Conservation (phyloP, 2,329 filamentous ascomycete genomes). For the Xylaria sp. region DNA sequence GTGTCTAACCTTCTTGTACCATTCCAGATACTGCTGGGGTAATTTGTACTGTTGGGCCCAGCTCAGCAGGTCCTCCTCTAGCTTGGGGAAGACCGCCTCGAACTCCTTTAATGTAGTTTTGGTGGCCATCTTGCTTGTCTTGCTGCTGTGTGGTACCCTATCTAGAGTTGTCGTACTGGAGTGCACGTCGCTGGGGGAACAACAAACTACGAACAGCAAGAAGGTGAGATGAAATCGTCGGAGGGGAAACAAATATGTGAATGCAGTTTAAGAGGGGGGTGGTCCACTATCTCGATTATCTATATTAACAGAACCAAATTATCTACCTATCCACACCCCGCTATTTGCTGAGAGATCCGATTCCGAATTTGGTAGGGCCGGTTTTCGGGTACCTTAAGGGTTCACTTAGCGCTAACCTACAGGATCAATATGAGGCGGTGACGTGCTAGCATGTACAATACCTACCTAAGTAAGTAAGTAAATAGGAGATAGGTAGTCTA, state of each 20-base stretch:
- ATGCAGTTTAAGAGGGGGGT: slow-evolving; percentile 24
- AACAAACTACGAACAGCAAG: background rate
- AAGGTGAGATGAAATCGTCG: slow-evolving; percentile 23
- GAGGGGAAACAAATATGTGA: slow-evolving; percentile 29
- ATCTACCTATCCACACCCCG: background rate
- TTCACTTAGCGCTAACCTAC: background rate
- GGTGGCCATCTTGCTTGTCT: slow-evolving; percentile 66
- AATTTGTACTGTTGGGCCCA: slow-evolving; percentile 86
- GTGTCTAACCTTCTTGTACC: slow-evolving; percentile 80
- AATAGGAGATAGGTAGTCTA: too few relatives aligned
- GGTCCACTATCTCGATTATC: slow-evolving; percentile 6
- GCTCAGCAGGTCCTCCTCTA: slow-evolving; percentile 83
- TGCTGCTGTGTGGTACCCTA: too few relatives aligned
- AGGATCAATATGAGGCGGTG: background rate
- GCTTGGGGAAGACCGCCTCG: slow-evolving; percentile 87
- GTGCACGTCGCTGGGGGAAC: slow-evolving; percentile 1
- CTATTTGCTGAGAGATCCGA: slow-evolving; percentile 26
- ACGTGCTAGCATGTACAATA: too few relatives aligned
- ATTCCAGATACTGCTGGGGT: slow-evolving; percentile 81
- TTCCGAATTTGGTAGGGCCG: slow-evolving; percentile 37
- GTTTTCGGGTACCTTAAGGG: slow-evolving; percentile 18
- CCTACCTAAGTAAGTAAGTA: too few relatives aligned
- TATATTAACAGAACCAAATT: background rate
- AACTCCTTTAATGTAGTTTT: slow-evolving; percentile 86
- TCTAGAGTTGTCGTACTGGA: background rate